These are phyloP conservation scores for Akanthomyces muscarius DNA, from an alignment of 2,329 filamentous ascomycete species.

Conservation along the genomic window DNA sequence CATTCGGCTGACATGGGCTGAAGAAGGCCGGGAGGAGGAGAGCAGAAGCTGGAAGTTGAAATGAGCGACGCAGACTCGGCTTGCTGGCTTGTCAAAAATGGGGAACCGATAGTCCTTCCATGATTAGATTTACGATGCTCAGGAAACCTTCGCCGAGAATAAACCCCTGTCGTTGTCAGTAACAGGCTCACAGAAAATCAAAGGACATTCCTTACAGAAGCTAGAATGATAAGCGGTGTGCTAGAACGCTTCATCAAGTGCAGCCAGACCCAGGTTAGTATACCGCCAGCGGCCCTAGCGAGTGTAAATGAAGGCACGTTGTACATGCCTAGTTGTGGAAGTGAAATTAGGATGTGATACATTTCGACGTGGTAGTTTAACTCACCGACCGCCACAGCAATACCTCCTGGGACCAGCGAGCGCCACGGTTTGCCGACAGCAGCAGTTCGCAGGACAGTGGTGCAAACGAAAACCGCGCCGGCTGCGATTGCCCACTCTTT, in stretches of 20 bases:
- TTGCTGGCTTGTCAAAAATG: constrained; percentile 1
- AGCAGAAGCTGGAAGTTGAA: constrained; percentile 50
- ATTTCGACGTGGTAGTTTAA: background rate
- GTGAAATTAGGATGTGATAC: background rate
- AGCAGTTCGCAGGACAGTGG: constrained; percentile 67
- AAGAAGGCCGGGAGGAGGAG: constrained; percentile 37
- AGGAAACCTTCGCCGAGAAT: constrained; percentile 90
- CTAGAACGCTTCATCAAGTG: constrained; percentile 48
- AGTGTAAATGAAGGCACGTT: constrained; percentile 95
- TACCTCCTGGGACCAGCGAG: constrained; percentile 79
- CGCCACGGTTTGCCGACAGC: constrained; percentile 60
- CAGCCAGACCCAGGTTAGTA: constrained; percentile 73
- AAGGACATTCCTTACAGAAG: constrained; percentile 48
- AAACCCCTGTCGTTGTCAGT: constrained; percentile 54
- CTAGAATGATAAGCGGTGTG: constrained; percentile 83
- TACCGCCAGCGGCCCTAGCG: constrained; percentile 76
- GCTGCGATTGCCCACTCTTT: constrained; percentile 72
- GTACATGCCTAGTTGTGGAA: constrained; percentile 69
- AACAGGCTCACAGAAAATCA: background rate
- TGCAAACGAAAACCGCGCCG: constrained; percentile 67
- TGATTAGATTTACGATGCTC: constrained; percentile 81
- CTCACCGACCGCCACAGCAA: constrained; percentile 86
- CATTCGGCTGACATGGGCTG: constrained; percentile 61
- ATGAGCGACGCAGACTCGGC: constrained; percentile 24
- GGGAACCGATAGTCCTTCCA: constrained; percentile 74